Base-by-base conservation (phyloP, 768 basidiomycete genomes). In the Gloeostereum incarnatum region DNA sequence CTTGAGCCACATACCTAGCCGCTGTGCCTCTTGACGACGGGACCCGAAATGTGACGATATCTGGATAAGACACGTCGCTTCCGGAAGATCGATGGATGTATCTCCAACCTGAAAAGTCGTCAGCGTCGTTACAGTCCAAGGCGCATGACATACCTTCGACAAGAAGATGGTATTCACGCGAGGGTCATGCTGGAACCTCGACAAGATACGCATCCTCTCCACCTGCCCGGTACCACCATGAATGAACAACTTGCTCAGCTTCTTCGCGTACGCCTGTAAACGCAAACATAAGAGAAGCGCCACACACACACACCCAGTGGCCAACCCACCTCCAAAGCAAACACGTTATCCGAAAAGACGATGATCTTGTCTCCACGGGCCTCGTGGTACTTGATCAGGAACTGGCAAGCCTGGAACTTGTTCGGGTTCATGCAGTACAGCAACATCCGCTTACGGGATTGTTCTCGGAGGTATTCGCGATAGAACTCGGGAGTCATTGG, bases 401-500 rank as follows among this genome's bases (percentile, higher is more conserved):
- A 99, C 52, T 99, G 96, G 56, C 94, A 97, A 11, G 94, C 91
- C 60, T 99, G 96, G 60, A 99, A 97, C 66, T 99, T 99, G 55
- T 87, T 90, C 10, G 96, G 96, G 54, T 99, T 99, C 96, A 98
- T 99, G 71, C 91, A 97, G 55, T 98, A 98, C 5, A 99, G 68
- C 29, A 99, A 69, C 78, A 96, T 96, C 47, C 88, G 80, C 58
- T 94, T 92, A 42, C 96, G 74, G 23, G 88, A 87, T 55, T 87
- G 83, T 57, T 92, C 88, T 45, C 87, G 72, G 47, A 99, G 73
- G 55, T 99, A 99, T 61, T 99, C 93, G 46, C 89, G 80, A 59
- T 98, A 99, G 58, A 99, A 99, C 56, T 98, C 93, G 4, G 96
- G 94, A 14, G 96, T 94, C 96, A 99, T 98, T 13, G 90, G 89